Percentiles rank a stretch among this genome's conserved stretches.
Evolutionary conservation across 1,284 basidiomycete species (phyloP).

Genomic region (Grifola frondosa): DNA sequence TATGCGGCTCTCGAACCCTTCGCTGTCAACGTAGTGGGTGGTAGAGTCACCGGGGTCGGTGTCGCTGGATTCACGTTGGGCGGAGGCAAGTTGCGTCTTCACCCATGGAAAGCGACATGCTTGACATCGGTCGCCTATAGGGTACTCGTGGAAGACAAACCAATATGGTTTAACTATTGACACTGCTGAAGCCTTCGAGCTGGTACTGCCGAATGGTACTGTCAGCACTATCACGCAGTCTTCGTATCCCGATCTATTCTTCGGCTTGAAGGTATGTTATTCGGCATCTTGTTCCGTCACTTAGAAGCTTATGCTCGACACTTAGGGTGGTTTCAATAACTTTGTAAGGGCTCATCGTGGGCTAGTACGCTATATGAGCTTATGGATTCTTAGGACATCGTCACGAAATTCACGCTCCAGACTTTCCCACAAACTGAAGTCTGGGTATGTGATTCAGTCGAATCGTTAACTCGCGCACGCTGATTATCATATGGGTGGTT

Average conservation of each 20-base stretch:
- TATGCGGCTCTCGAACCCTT: conserved; percentile 39
- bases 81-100: conserved; percentile 35
- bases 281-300: neutral
- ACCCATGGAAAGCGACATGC: neutral
- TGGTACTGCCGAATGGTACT: conserved; percentile 43
- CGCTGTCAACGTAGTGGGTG: conserved; percentile 47
- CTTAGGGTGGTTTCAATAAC: conserved; percentile 59
- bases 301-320: neutral
- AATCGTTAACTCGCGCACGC: neutral
- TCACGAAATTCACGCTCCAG: conserved; percentile 56
- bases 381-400: conserved; percentile 48
- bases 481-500: conserved; percentile 55
- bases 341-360: conserved; percentile 41
- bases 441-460: conserved; percentile 46
- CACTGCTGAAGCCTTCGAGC: conserved; percentile 36
- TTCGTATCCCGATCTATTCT: conserved; percentile 37
- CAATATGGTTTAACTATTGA: conserved; percentile 46
- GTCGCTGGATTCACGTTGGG: conserved; percentile 49
- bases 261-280: conserved; percentile 38
- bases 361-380: neutral
- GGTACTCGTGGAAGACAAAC: conserved; percentile 44
- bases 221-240: conserved; percentile 27
- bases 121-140: conserved; percentile 19
- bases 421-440: conserved; percentile 54
- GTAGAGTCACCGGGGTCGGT: conserved; percentile 38